Conservation (phyloP, 257 asterid species). For the Anisodus acutangulus region DNA sequence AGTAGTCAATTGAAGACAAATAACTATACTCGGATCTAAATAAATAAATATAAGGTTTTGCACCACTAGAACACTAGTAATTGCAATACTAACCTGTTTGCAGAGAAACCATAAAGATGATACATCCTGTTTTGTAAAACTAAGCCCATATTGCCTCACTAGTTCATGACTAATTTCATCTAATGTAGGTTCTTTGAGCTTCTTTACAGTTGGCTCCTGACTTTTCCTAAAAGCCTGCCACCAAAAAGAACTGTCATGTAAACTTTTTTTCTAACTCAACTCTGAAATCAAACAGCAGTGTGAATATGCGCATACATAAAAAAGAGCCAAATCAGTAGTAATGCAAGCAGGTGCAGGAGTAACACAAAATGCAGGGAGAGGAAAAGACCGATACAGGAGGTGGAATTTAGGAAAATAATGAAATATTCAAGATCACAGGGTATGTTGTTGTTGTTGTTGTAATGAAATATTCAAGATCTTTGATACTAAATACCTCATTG, state of each 20-base stretch:
- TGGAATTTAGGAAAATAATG: neutral
- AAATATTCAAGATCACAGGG: neutral
- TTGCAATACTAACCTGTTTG: constrained; percentile 67
- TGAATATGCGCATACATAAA: neutral
- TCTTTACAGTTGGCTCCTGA: constrained; percentile 81
- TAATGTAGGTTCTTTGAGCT: constrained; percentile 76
- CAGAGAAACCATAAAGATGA: constrained; percentile 90
- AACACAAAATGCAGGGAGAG: constrained; percentile 21
- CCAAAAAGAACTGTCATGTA: neutral
- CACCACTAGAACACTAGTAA: constrained; percentile 27
- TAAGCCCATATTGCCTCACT: constrained; percentile 70
- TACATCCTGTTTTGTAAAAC: constrained; percentile 66
- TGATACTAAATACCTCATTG: neutral
- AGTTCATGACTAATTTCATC: constrained; percentile 66
- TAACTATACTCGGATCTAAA: constrained; percentile 30
- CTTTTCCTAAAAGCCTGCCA: constrained; percentile 74
- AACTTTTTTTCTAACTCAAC: constrained; percentile 15
- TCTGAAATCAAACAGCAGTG: neutral
- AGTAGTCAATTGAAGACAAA: constrained; percentile 27
- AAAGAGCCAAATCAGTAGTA: neutral
- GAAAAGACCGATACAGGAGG: neutral
- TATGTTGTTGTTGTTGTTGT: neutral
- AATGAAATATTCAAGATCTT: constrained; percentile 10
- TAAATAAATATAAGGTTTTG: constrained; percentile 22
- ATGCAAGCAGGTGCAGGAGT: neutral